Evolutionary conservation across 306 rosid genomes (phyloP).

Genomic region (Geum urbanum): DNA sequence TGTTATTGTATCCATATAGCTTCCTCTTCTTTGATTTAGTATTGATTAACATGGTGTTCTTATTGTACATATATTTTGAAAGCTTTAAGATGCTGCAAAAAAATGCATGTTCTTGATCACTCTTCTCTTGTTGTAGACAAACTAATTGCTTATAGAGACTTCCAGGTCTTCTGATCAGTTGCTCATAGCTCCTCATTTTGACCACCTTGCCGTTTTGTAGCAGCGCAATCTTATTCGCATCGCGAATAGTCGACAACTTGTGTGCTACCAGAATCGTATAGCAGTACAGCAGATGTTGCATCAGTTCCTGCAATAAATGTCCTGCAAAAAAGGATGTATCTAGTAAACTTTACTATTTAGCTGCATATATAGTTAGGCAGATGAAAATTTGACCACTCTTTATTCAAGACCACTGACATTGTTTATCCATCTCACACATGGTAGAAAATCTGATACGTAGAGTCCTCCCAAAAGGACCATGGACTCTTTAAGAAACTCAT

Average conservation of each 20-base stretch:
- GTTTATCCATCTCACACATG: no score
- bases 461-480: no score
- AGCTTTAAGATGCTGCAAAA: neutral
- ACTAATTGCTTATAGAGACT: conserved; percentile 59
- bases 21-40: no score
- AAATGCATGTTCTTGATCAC: neutral
- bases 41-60: no score
- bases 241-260: conserved; percentile 59
- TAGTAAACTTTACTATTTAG: no score
- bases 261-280: conserved; percentile 65
- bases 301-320: conserved; percentile 26
- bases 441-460: no score
- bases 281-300: conserved; percentile 17
- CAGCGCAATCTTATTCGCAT: conserved; percentile 60
- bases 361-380: no score
- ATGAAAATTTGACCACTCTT: no score
- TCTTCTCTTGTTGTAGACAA: conserved; percentile 45
- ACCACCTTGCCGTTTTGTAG: conserved; percentile 56
- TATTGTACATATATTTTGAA: no score
- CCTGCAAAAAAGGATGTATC: neutral
- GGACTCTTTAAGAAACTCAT: no score
- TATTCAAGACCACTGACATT: no score
- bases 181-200: conserved; percentile 61
- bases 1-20: no score
- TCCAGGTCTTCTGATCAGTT: conserved; percentile 43